phyloP scores from a whole-genome alignment of 2,329 filamentous ascomycete species.

The Colletotrichum melonis region DNA sequence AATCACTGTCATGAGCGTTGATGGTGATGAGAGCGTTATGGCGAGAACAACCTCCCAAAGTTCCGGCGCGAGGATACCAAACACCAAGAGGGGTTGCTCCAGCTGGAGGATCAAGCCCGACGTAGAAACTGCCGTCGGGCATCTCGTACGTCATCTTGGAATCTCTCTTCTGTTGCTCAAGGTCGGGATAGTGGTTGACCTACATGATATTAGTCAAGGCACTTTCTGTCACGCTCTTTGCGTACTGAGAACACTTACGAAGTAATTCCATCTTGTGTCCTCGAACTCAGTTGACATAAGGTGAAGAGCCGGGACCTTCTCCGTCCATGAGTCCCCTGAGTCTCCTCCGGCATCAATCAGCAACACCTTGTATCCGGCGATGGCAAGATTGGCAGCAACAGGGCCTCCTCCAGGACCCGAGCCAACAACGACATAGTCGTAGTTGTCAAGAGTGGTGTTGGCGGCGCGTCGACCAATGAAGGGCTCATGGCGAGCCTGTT shows the following conservation, averaged over 20 bases:
- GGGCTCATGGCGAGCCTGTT: conserved; percentile 5
- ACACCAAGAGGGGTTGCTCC: conserved; percentile 40
- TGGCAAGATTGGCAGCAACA: conserved; percentile 64
- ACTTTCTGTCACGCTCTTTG: neutral
- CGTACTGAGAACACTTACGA: neutral
- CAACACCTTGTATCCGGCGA: conserved; percentile 65
- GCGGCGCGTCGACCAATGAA: neutral
- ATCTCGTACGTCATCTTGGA: conserved; percentile 60
- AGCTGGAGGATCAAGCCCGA: conserved; percentile 38
- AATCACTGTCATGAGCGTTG: conserved; percentile 69
- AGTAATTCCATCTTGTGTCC: conserved; percentile 33
- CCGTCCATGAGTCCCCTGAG: conserved; percentile 47
- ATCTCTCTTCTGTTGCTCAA: conserved; percentile 54
- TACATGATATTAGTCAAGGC: conserved; percentile 43
- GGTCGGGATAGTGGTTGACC: conserved; percentile 68
- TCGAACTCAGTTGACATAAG: conserved; percentile 33
- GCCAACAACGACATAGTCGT: conserved; percentile 70
- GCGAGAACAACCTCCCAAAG: conserved; percentile 62
- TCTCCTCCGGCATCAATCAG: conserved; percentile 69
- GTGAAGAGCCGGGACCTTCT: conserved; percentile 25
- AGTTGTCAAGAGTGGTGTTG: conserved; percentile 40
- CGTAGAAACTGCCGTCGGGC: conserved; percentile 48
- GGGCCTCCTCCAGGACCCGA: conserved; percentile 67
- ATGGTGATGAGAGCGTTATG: conserved; percentile 72
- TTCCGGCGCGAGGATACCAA: conserved; percentile 56